Conservation (phyloP, 1,284 basidiomycete genomes). For the Marasmius oreades region DNA sequence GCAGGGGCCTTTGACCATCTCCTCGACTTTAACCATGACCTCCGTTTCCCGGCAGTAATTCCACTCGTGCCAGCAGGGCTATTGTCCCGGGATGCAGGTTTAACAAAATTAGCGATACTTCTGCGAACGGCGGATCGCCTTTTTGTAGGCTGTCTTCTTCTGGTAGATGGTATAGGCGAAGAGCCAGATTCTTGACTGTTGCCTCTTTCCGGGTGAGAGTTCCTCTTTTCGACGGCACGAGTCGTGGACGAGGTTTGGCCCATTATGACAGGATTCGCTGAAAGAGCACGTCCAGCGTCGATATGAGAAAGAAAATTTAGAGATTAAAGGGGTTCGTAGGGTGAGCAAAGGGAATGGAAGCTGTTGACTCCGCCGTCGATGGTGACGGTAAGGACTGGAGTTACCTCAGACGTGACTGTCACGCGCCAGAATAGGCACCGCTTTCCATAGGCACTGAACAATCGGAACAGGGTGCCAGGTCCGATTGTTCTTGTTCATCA, state of each 20-base stretch:
- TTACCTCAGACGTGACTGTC: background rate
- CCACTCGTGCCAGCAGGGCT: slow-evolving; percentile 15
- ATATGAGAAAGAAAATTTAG: background rate
- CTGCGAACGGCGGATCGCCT: slow-evolving; percentile 4
- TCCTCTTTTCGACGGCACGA: background rate
- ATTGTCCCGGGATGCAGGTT: slow-evolving; percentile 12
- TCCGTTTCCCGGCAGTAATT: slow-evolving; percentile 25
- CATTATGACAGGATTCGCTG: slow-evolving; percentile 9
- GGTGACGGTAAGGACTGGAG: background rate
- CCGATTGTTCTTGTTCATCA: too few relatives aligned
- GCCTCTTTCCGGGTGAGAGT: background rate
- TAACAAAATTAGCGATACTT: slow-evolving; percentile 15
- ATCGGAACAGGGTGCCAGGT: too few relatives aligned
- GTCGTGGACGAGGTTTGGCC: slow-evolving; percentile 14
- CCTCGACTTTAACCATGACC: slow-evolving; percentile 38
- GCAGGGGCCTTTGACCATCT: slow-evolving; percentile 26
- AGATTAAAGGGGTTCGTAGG: slow-evolving; percentile 5
- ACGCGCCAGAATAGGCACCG: background rate
- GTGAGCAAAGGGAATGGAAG: slow-evolving; percentile 9
- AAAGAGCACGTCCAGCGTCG: slow-evolving; percentile 6
- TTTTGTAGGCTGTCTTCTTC: background rate
- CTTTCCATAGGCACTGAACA: background rate
- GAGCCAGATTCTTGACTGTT: background rate
- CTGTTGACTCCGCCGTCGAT: background rate
- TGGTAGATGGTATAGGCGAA: slow-evolving; percentile 13